Evolutionary conservation across 176 grass and related monocot genomes (phyloP), one percentile per base, ranked within the genome.

Genomic region (Coix lacrymajobi): DNA sequence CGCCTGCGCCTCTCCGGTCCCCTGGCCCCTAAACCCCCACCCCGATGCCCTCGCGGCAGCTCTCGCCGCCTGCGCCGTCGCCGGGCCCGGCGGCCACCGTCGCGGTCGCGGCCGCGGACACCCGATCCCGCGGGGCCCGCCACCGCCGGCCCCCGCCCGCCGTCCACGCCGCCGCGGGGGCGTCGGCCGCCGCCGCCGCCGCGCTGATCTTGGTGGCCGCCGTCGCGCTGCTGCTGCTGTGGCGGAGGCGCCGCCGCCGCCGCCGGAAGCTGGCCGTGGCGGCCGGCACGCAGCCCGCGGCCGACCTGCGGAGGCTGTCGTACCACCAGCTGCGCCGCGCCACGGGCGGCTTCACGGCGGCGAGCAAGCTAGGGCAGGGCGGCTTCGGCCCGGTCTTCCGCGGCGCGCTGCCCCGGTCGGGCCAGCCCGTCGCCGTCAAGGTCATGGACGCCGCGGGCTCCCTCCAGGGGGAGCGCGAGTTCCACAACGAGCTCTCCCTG

Each of bases 401-500:
- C 51, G 96, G 90, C 75, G 43, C 83, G 52, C 92, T 98, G 49
- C 84, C 92, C 12, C 61, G 61, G 48, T 85, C 91, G 4, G 89
- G 89, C 4, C 88, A 92, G 77, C 73, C 73, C 28, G 87, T 93
- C 4, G 96, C 96, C 25, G 93, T 96, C 30, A 99, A 99, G 85
- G 87, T 96, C 69, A 96, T 96, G 93, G 83, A 94, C 57, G 88
- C 91, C 48, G 79, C 77, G 38, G 90, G 91, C 4, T 99, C 96
- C 0, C 93, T 99, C 40, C 96, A 96, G 88, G 96, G 96, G 11
- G 96, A 99, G 83, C 93, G 96, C 68, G 96, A 99, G 93, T 99
- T 99, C 80, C 86, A 92, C 67, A 99, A 99, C 70, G 93, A 99
- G 89, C 89, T 99, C 76, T 77, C 93, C 32, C 89, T 99, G n/a